A percentile compares a stretch with the other conserved stretches of the same genome.
phyloP scores from a whole-genome alignment of 2,329 filamentous ascomycete species.

The Cercospora nicotianae region DNA sequence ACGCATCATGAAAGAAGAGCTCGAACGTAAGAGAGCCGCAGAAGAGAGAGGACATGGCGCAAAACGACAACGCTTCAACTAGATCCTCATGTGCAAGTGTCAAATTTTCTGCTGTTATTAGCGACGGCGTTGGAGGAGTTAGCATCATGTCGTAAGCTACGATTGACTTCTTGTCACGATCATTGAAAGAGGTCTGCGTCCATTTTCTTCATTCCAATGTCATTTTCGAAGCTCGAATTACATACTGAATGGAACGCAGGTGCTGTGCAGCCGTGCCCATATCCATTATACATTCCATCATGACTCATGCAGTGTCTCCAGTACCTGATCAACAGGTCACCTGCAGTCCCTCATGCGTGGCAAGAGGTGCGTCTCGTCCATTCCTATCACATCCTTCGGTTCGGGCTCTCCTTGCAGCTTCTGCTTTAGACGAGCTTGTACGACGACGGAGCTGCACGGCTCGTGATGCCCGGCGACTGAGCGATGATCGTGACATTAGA shows the following conservation, averaged over 20 bases:
- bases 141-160: neutral
- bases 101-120: neutral
- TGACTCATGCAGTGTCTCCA: constrained; percentile 3
- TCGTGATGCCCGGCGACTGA: constrained; percentile 6
- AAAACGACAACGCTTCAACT: constrained; percentile 25
- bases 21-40: constrained; percentile 42
- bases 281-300: constrained; percentile 4
- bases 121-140: constrained; percentile 14
- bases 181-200: neutral
- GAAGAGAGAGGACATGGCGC: constrained; percentile 32
- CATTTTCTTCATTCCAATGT: neutral
- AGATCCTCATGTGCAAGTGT: neutral
- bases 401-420: neutral
- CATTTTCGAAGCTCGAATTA: constrained; percentile 5
- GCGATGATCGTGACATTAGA: neutral
- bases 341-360: neutral
- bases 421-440: neutral
- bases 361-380: neutral
- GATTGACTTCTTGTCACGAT: neutral
- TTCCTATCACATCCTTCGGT: neutral
- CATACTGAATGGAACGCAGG: constrained; percentile 14
- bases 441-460: neutral
- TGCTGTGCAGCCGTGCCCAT: constrained; percentile 9
- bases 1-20: constrained; percentile 74
- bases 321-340: constrained; percentile 14